Percentiles rank a stretch among this genome's conserved stretches.
Conservation (phyloP, 129 eudicot genomes). For the Lonicera japonica region DNA sequence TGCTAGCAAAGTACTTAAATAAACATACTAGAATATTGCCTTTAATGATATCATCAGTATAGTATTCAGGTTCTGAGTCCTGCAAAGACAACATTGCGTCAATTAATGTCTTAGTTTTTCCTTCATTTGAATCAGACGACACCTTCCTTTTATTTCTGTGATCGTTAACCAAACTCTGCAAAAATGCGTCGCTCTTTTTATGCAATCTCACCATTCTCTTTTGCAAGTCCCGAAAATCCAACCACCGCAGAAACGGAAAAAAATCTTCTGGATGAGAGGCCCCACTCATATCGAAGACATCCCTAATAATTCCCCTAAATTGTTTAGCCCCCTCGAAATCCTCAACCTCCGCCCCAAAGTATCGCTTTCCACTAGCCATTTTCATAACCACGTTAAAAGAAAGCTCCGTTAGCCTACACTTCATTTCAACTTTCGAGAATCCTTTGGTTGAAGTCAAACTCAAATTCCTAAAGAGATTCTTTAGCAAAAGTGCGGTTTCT, state of each 20-base stretch:
- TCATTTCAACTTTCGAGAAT: slow-evolving; percentile 31
- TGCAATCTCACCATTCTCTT: slow-evolving; percentile 39
- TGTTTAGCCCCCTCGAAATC: slow-evolving; percentile 24
- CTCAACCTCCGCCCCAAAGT: slow-evolving; percentile 26
- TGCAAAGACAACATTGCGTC: slow-evolving; percentile 40
- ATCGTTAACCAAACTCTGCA: slow-evolving; percentile 35
- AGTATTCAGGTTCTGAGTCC: slow-evolving; percentile 34
- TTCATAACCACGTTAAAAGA: slow-evolving; percentile 39
- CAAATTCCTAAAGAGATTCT: slow-evolving; percentile 10
- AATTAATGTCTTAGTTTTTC: slow-evolving; percentile 24
- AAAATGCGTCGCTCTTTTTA: slow-evolving; percentile 29
- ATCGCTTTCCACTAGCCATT: slow-evolving; percentile 43
- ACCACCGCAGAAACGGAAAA: slow-evolving; percentile 40
- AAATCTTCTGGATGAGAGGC: slow-evolving; percentile 28
- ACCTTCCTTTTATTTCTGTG: slow-evolving; percentile 7
- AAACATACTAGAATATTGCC: slow-evolving; percentile 33
- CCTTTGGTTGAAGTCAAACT: neutral
- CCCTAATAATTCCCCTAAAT: slow-evolving; percentile 19
- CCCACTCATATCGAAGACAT: slow-evolving; percentile 25
- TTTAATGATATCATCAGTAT: slow-evolving; percentile 45
- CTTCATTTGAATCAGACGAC: neutral
- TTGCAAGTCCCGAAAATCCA: slow-evolving; percentile 40
- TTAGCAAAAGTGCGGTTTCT: too few relatives aligned
- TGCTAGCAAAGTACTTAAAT: too few relatives aligned
- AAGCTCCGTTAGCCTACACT: slow-evolving; percentile 22